Evolutionary conservation across 2,329 filamentous ascomycete genomes (phyloP).

Genomic region (Amauroascus verrucosus): DNA sequence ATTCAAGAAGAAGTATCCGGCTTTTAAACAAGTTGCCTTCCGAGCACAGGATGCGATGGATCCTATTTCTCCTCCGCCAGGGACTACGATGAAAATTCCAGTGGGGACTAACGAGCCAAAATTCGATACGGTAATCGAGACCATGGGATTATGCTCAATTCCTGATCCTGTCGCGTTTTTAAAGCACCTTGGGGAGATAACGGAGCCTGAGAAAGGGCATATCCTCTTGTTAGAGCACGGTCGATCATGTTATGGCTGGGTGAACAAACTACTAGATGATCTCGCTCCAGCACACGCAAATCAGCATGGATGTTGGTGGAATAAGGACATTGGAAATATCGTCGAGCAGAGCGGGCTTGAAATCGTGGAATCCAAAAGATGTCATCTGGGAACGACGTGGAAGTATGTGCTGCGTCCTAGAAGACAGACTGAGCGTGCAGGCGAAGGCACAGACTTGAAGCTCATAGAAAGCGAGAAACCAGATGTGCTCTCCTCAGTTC

Average conservation of each 20-base stretch:
- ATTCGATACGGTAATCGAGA: conserved; percentile 42
- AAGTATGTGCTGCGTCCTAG: conserved; percentile 32
- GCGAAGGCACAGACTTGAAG: background rate
- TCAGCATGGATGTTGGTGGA: conserved; percentile 45
- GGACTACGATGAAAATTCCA: conserved; percentile 3
- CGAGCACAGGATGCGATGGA: conserved; percentile 29
- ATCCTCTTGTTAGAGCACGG: conserved; percentile 44
- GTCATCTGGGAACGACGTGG: conserved; percentile 42
- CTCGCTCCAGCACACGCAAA: conserved; percentile 40
- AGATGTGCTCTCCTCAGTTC: conserved; percentile 4
- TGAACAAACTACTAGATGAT: conserved; percentile 40
- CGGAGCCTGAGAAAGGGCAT: conserved; percentile 31
- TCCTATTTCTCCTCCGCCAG: conserved; percentile 17
- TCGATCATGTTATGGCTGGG: conserved; percentile 37
- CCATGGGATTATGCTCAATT: conserved; percentile 43
- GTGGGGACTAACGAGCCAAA: conserved; percentile 15
- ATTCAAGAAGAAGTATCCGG: conserved; percentile 30
- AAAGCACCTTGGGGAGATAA: conserved; percentile 32
- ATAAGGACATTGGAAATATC: conserved; percentile 42
- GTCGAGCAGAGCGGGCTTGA: conserved; percentile 40
- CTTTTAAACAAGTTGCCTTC: conserved; percentile 27
- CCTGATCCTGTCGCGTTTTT: conserved; percentile 35
- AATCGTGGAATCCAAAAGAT: conserved; percentile 38
- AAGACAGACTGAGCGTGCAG: conserved; percentile 3
- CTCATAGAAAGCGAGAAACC: background rate